These are phyloP conservation scores for Tuber magnatum DNA, from an alignment of 495 filamentous ascomycete genomes.

Conservation along the genomic window DNA sequence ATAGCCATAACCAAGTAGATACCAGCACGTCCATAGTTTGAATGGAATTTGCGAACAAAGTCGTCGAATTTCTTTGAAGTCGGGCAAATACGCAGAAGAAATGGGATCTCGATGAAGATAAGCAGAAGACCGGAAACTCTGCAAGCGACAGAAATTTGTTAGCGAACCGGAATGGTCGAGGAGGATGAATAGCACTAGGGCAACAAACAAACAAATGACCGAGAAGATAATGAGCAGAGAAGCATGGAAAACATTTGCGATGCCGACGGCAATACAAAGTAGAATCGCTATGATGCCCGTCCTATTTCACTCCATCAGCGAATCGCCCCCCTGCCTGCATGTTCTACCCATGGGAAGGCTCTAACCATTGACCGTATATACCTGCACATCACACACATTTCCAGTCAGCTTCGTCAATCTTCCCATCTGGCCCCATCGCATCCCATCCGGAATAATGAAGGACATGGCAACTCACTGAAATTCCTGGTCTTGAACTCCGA, in stretches of 20 bases:
- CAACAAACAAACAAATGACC: conserved; percentile 73
- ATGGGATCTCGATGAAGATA: conserved; percentile 93
- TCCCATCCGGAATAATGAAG: neutral
- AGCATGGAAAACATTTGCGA: conserved; percentile 67
- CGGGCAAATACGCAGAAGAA: conserved; percentile 94
- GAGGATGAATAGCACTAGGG: neutral
- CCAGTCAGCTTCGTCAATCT: conserved; percentile 37
- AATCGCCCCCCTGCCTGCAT: conserved; percentile 6
- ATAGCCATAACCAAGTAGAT: conserved; percentile 76
- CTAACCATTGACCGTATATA: conserved; percentile 99
- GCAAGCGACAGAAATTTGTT: conserved; percentile 12
- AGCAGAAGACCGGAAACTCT: conserved; percentile 77
- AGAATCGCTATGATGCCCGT: conserved; percentile 89
- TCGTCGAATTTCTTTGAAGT: conserved; percentile 82
- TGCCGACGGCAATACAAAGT: conserved; percentile 88
- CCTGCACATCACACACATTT: conserved; percentile 51
- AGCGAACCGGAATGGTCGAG: conserved; percentile 9
- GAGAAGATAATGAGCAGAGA: conserved; percentile 77
- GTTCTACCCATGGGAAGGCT: conserved; percentile 9
- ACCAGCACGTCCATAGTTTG: conserved; percentile 93
- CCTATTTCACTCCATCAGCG: conserved; percentile 49
- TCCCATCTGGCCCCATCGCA: conserved; percentile 10
- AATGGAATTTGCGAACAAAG: conserved; percentile 84
- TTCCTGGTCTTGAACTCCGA: conserved; percentile 86
- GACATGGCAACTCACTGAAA: conserved; percentile 68